phyloP scores from a whole-genome alignment of 345 rosid genomes.

The Noccaea caerulescens region DNA sequence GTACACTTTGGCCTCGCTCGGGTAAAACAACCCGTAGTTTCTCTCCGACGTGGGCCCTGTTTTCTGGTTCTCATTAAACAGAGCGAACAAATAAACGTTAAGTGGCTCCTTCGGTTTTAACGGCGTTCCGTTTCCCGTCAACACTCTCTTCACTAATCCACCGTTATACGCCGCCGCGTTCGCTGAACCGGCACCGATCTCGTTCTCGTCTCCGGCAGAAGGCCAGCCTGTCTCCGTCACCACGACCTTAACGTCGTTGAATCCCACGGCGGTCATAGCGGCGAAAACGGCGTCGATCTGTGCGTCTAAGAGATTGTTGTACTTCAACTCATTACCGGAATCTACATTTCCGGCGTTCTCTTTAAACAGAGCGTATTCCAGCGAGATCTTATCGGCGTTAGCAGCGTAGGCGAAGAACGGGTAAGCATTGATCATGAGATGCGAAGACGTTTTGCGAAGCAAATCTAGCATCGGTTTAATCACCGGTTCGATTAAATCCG shows the following conservation, averaged over 20 bases:
- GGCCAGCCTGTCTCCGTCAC: conserved; percentile 99
- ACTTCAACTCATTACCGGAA: conserved; percentile 77
- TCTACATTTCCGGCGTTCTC: conserved; percentile 71
- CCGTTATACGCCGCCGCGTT: conserved; percentile 92
- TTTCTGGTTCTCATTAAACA: conserved; percentile 87
- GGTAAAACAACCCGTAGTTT: conserved; percentile 92
- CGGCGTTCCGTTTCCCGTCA: conserved; percentile 81
- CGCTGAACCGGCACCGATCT: conserved; percentile 62
- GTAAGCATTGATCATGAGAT: conserved; percentile 80
- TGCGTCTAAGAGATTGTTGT: conserved; percentile 76
- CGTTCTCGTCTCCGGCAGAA: conserved; percentile 77
- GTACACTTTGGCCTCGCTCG: conserved; percentile 71
- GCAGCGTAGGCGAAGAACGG: conserved; percentile 85
- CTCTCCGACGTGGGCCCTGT: conserved; percentile 87
- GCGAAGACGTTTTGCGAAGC: conserved; percentile 61
- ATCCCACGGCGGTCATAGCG: conserved; percentile 73
- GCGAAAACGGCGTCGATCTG: conserved; percentile 90
- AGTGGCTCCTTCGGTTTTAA: conserved; percentile 66
- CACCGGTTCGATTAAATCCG: conserved; percentile 61
- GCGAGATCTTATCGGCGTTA: conserved; percentile 63
- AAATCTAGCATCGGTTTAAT: conserved; percentile 82
- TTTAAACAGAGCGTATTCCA: conserved; percentile 74
- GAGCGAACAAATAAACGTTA: conserved; percentile 75
- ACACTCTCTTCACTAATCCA: conserved; percentile 67
- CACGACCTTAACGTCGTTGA: conserved; percentile 61